Percentiles rank a stretch among this genome's conserved stretches.
Evolutionary conservation across 108 stramenopile genomes (phyloP).

Genomic region (Skeletonema menzelii): DNA sequence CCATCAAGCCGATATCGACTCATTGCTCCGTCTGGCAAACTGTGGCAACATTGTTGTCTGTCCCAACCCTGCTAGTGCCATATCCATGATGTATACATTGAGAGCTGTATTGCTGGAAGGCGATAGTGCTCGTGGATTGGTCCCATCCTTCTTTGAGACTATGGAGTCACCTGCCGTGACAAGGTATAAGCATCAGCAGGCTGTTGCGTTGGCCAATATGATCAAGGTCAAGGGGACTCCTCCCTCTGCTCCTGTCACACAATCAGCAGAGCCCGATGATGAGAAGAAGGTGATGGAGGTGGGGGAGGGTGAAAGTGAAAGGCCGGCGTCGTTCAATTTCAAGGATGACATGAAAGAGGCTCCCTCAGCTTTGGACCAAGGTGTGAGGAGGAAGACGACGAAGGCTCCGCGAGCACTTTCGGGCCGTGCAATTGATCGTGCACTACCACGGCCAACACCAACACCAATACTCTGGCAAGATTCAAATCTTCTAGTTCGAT

Average conservation of each 20-base stretch:
- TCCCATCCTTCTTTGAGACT: constrained; percentile 27
- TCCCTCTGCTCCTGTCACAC: not conserved
- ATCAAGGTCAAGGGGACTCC: not conserved
- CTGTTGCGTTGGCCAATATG: constrained; percentile 5
- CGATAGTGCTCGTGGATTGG: constrained; percentile 3
- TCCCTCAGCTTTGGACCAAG: too few relatives aligned
- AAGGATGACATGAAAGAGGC: too few relatives aligned
- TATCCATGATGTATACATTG: constrained; percentile 15
- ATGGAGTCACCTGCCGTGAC: constrained; percentile 19
- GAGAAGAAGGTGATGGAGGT: not conserved
- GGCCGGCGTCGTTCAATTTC: too few relatives aligned
- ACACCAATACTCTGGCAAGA: too few relatives aligned
- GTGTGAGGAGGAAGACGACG: too few relatives aligned
- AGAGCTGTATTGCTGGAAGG: constrained; percentile 2
- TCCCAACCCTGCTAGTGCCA: constrained; percentile 26
- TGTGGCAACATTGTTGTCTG: constrained; percentile 32
- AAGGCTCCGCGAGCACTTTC: too few relatives aligned
- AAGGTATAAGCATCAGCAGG: constrained; percentile 8
- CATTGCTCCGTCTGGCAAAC: constrained; percentile 30
- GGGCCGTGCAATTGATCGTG: too few relatives aligned
- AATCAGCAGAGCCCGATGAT: not conserved
- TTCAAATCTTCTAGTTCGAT: too few relatives aligned
- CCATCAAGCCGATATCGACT: constrained; percentile 43
- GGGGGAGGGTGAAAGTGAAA: not conserved
- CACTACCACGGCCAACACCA: too few relatives aligned